Conservation (phyloP, 352 stramenopile species). For the Phytophthora pinifolia region DNA sequence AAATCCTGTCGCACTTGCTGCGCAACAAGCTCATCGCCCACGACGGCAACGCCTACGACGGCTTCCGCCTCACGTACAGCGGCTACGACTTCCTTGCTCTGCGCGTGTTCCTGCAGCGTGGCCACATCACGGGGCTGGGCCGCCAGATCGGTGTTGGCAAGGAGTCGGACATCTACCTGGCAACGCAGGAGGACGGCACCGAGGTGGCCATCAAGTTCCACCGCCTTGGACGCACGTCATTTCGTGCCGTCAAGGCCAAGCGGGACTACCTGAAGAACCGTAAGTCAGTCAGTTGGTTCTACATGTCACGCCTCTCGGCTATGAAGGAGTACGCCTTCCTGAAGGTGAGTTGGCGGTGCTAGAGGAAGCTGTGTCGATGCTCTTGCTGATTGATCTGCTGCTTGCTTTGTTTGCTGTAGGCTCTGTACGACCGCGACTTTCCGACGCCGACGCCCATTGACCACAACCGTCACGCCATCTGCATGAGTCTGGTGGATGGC, state of each 20-base stretch:
- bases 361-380: not conserved
- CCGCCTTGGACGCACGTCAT: slow-evolving; percentile 98
- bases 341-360: slow-evolving; percentile 57
- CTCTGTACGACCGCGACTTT: slow-evolving; percentile 96
- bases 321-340: slow-evolving; percentile 99
- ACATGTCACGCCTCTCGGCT: slow-evolving; percentile 98
- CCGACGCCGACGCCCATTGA: slow-evolving; percentile 97
- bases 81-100: slow-evolving; percentile 99
- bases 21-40: slow-evolving; percentile 98
- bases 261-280: slow-evolving; percentile 98
- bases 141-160: slow-evolving; percentile 98
- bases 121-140: slow-evolving; percentile 90
- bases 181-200: slow-evolving; percentile 91
- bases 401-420: slow-evolving; percentile 30
- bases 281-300: slow-evolving; percentile 97
- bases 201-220: slow-evolving; percentile 99
- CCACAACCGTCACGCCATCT: slow-evolving; percentile 97
- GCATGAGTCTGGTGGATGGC: slow-evolving; percentile 96
- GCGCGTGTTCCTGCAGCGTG: slow-evolving; percentile 93
- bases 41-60: slow-evolving; percentile 96
- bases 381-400: slow-evolving; percentile 2
- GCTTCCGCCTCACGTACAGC: slow-evolving; percentile 97
- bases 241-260: slow-evolving; percentile 97
- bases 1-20: slow-evolving; percentile 96
- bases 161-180: slow-evolving; percentile 99